These are phyloP conservation scores for Boechera retrofracta DNA, from an alignment of 345 rosid genomes.

Conservation along the genomic window DNA sequence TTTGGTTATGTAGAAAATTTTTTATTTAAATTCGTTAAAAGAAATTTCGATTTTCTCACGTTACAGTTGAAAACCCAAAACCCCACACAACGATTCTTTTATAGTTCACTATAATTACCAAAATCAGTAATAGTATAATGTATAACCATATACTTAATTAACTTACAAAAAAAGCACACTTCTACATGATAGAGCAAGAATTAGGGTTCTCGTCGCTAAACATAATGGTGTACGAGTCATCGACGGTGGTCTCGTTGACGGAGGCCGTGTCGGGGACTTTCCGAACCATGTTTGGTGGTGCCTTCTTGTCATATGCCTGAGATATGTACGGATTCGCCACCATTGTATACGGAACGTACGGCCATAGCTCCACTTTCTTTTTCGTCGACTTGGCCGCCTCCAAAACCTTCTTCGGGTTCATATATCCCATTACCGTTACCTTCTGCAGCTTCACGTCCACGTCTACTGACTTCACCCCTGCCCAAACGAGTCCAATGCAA, in stretches of 20 bases:
- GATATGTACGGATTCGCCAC: constrained; percentile 77
- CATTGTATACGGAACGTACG: constrained; percentile 75
- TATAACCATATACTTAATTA: background rate
- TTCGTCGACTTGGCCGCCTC: constrained; percentile 77
- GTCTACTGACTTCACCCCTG: constrained; percentile 80
- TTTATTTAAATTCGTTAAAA: too few relatives aligned
- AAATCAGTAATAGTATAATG: background rate
- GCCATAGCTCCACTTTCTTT: constrained; percentile 95
- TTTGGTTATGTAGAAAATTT: too few relatives aligned
- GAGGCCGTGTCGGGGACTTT: constrained; percentile 57
- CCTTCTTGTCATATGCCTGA: constrained; percentile 92
- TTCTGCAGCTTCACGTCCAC: constrained; percentile 84
- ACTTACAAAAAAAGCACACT: background rate
- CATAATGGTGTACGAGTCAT: constrained; percentile 62
- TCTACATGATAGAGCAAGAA: constrained; percentile 72
- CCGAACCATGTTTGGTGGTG: constrained; percentile 79
- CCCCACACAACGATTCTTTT: background rate
- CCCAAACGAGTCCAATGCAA: background rate
- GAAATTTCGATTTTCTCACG: background rate
- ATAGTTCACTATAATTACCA: background rate
- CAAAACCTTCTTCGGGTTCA: constrained; percentile 67
- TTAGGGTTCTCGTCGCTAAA: constrained; percentile 89
- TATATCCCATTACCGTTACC: constrained; percentile 72
- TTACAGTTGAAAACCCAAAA: background rate
- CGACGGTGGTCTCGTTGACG: constrained; percentile 62